A percentile compares a stretch with the other conserved stretches of the same genome.
Evolutionary conservation across 2,329 filamentous ascomycete species (phyloP).

Genomic region (Aspergillus quadricinctus): DNA sequence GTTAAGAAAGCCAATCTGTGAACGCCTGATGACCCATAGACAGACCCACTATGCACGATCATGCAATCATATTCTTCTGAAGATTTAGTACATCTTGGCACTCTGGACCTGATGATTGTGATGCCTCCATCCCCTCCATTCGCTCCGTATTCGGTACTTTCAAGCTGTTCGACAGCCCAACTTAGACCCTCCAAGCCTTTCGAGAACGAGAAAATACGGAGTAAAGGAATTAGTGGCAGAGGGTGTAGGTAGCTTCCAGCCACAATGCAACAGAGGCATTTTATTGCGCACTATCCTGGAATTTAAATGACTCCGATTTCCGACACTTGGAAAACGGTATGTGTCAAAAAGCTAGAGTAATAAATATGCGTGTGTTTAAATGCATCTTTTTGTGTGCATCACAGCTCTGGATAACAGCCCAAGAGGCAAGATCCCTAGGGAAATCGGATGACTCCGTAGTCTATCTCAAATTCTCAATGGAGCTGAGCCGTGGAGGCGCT

Average conservation of each 20-base stretch:
- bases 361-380: background rate
- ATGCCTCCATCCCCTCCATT: background rate
- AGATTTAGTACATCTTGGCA: conserved; percentile 16
- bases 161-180: background rate
- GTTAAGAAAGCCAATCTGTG: conserved; percentile 8
- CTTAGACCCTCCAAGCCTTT: conserved; percentile 9
- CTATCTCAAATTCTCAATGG: too few species aligned
- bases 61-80: conserved; percentile 13
- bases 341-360: background rate
- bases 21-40: conserved; percentile 1
- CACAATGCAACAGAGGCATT: conserved; percentile 11
- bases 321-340: background rate
- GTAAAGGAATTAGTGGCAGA: background rate
- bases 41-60: conserved; percentile 9
- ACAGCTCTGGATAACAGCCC: background rate
- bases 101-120: conserved; percentile 8
- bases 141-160: background rate
- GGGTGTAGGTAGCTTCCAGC: conserved; percentile 11
- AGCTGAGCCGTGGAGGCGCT: background rate
- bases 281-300: background rate
- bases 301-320: background rate
- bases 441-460: background rate
- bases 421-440: background rate
- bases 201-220: background rate
- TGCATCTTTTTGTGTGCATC: background rate